A percentile compares a stretch with the other conserved stretches of the same genome.
Evolutionary conservation across 805 yeast species (phyloP).

Genomic region (Sungouiella blattae): DNA sequence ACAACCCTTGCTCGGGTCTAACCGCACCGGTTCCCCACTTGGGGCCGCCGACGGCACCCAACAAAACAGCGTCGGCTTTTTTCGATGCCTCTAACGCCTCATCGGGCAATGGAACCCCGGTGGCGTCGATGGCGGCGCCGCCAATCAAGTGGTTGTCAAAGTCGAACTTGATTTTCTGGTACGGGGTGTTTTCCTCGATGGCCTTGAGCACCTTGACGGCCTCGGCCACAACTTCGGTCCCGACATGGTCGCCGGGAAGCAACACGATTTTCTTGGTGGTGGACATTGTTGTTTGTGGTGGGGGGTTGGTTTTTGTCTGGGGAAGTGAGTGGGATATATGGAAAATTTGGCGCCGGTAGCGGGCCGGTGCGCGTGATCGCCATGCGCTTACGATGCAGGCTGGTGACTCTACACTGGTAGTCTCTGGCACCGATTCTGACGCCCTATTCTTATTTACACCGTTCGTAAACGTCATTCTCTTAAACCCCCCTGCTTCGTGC

Average conservation of each 20-base stretch:
- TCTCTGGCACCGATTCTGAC: no score
- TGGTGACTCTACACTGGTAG: no score
- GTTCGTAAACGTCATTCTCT: no score
- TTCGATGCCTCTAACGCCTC: slow-evolving; percentile 80
- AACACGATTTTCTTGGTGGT: slow-evolving; percentile 70
- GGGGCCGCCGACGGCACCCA: slow-evolving; percentile 99
- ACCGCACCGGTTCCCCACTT: slow-evolving; percentile 98
- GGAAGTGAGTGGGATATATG: neutral
- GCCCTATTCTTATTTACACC: no score
- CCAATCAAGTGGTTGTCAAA: slow-evolving; percentile 87
- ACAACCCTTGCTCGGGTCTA: slow-evolving; percentile 95
- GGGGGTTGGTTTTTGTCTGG: neutral
- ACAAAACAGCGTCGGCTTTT: slow-evolving; percentile 86
- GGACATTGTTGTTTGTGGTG: slow-evolving; percentile 7
- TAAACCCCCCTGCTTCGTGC: no score
- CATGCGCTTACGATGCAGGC: no score
- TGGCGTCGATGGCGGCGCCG: slow-evolving; percentile 97
- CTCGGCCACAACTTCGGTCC: slow-evolving; percentile 83
- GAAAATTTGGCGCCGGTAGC: slow-evolving; percentile 4
- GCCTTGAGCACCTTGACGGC: slow-evolving; percentile 89
- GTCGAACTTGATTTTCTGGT: slow-evolving; percentile 54
- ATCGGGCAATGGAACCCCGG: slow-evolving; percentile 88
- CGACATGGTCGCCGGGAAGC: slow-evolving; percentile 96
- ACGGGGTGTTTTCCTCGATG: slow-evolving; percentile 50
- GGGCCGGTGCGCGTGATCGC: slow-evolving; percentile 6